A percentile compares a stretch with the other conserved stretches of the same genome.
Evolutionary conservation across 495 filamentous ascomycete species (phyloP).

Genomic region (Penicillium cataractarum): DNA sequence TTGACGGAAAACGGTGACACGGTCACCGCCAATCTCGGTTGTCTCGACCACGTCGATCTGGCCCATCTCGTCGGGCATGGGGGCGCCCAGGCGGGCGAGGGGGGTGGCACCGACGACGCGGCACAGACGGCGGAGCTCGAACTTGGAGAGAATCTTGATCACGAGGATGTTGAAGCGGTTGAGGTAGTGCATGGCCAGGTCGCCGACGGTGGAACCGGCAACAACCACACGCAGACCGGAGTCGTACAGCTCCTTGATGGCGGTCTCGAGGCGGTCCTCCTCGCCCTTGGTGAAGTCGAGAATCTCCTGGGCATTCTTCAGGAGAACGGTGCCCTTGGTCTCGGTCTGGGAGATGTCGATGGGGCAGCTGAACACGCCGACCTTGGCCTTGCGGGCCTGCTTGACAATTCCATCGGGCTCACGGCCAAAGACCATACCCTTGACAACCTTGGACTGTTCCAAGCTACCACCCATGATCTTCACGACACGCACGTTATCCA

Average conservation of each 20-base stretch:
- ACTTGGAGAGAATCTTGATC: conserved; percentile 98
- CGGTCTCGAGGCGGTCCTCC: conserved; percentile 84
- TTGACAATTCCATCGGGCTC: conserved; percentile 90
- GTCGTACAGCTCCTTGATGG: conserved; percentile 94
- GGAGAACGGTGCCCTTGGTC: conserved; percentile 98
- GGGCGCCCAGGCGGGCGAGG: conserved; percentile 90
- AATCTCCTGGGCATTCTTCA: conserved; percentile 99
- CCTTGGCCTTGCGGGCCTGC: conserved; percentile 89
- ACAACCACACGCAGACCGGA: conserved; percentile 90
- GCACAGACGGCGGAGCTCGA: conserved; percentile 91
- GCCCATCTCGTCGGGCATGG: conserved; percentile 99
- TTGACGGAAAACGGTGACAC: conserved; percentile 97
- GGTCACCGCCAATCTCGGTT: conserved; percentile 96
- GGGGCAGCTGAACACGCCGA: conserved; percentile 94
- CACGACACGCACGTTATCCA: conserved; percentile 98
- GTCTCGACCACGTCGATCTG: conserved; percentile 94
- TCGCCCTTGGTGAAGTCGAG: conserved; percentile 97
- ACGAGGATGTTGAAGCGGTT: conserved; percentile 95
- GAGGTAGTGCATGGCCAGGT: conserved; percentile 95
- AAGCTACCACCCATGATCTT: conserved; percentile 99
- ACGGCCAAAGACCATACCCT: conserved; percentile 96
- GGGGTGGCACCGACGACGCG: conserved; percentile 96
- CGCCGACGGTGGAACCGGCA: conserved; percentile 87
- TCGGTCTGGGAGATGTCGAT: conserved; percentile 97
- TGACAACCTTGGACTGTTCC: conserved; percentile 90